Percentiles rank a stretch among this genome's conserved stretches.
Evolutionary conservation across 2,329 filamentous ascomycete genomes (phyloP).

Genomic region (Esteya vermicola): DNA sequence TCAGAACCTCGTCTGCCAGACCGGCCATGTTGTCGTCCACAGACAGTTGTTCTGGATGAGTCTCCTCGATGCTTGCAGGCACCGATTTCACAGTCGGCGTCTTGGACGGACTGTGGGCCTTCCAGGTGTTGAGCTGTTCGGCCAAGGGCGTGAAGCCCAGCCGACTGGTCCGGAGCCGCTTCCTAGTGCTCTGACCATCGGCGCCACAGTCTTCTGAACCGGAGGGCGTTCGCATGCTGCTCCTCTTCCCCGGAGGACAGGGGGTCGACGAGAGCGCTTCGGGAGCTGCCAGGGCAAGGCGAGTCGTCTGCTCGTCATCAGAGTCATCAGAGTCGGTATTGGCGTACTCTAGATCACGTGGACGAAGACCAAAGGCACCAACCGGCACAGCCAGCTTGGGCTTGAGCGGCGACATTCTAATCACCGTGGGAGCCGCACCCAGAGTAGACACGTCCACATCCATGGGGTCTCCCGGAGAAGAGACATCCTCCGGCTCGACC

Average conservation of each 20-base stretch:
- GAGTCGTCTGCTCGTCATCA: conserved; percentile 33
- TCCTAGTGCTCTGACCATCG: conserved; percentile 16
- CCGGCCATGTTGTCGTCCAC: neutral
- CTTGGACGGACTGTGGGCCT: conserved; percentile 40
- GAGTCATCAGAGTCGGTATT: conserved; percentile 42
- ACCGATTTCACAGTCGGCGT: conserved; percentile 10
- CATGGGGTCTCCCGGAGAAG: conserved; percentile 10
- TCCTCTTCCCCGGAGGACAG: conserved; percentile 15
- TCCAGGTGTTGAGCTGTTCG: conserved; percentile 48
- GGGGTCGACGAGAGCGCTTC: conserved; percentile 27
- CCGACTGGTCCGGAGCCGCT: conserved; percentile 12
- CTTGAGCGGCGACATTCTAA: conserved; percentile 13
- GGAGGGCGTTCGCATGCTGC: conserved; percentile 9
- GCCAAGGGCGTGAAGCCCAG: conserved; percentile 52
- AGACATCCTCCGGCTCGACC: neutral
- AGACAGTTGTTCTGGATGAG: no score
- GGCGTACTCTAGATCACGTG: conserved; percentile 31
- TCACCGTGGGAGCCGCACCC: neutral
- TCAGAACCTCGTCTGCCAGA: conserved; percentile 13
- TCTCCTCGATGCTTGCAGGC: neutral
- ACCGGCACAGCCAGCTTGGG: conserved; percentile 10
- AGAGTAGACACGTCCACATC: conserved; percentile 15
- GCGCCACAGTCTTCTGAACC: neutral
- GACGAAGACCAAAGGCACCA: conserved; percentile 28
- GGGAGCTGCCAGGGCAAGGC: conserved; percentile 10